Percentiles rank a stretch among this genome's conserved stretches.
phyloP scores from a whole-genome alignment of 2,329 filamentous ascomycete genomes.

The Cladosporium colombiae region DNA sequence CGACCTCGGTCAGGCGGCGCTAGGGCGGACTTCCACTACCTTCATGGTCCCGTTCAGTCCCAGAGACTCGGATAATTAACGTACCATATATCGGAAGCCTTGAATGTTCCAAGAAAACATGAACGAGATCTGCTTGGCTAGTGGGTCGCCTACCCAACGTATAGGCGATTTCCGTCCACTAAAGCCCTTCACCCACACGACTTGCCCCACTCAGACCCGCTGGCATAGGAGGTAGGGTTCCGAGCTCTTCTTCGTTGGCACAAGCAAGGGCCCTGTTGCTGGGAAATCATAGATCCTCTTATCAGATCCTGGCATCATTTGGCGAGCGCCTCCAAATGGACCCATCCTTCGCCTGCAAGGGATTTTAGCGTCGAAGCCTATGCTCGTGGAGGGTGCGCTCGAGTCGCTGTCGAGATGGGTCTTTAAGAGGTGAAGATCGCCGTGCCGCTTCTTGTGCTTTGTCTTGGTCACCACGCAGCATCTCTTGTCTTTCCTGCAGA shows the following conservation, averaged over 20 bases:
- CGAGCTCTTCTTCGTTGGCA: not conserved
- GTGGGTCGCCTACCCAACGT: slow-evolving; percentile 2
- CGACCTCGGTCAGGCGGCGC: slow-evolving; percentile 11
- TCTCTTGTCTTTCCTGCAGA: slow-evolving; percentile 8
- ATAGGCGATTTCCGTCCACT: slow-evolving; percentile 6
- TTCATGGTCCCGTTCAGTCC: not conserved
- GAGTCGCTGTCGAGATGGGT: not conserved
- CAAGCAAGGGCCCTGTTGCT: not conserved
- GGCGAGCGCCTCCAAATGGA: slow-evolving; percentile 8
- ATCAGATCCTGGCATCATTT: slow-evolving; percentile 19
- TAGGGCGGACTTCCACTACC: not conserved
- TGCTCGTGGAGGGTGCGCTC: slow-evolving; percentile 2
- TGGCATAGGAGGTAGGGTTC: slow-evolving; percentile 16
- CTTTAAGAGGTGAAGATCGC: slow-evolving; percentile 17
- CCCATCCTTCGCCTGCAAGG: slow-evolving; percentile 10
- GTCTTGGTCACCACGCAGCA: slow-evolving; percentile 8
- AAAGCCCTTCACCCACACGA: not conserved
- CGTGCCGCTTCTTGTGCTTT: slow-evolving; percentile 8
- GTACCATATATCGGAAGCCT: slow-evolving; percentile 9
- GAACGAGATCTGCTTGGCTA: slow-evolving; percentile 10
- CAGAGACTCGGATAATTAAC: slow-evolving; percentile 9
- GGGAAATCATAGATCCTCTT: slow-evolving; percentile 14
- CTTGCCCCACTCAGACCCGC: slow-evolving; percentile 10
- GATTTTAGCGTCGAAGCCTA: slow-evolving; percentile 8
- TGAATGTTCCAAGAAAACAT: not conserved